Evolutionary conservation across 1,284 basidiomycete genomes (phyloP).

Genomic region (Heterobasidion occidentale): DNA sequence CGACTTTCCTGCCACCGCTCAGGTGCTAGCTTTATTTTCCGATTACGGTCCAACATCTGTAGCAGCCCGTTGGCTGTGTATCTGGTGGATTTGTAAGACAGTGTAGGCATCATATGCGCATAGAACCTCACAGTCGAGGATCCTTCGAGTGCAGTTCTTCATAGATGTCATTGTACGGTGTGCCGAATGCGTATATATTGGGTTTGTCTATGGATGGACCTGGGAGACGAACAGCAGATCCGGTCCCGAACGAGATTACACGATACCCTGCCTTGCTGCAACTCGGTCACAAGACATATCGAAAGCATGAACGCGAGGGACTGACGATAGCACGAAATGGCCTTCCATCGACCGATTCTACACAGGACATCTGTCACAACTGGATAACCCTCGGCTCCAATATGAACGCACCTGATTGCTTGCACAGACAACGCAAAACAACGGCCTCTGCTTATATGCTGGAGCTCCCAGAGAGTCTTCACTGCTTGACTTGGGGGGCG

Average conservation of each 20-base stretch:
- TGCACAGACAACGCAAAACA: conserved; percentile 98
- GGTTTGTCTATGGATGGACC: conserved; percentile 97
- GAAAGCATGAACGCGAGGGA: conserved; percentile 12
- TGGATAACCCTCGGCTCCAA: not conserved
- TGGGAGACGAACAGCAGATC: conserved; percentile 93
- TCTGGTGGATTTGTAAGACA: conserved; percentile 22
- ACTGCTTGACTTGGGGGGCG: not conserved
- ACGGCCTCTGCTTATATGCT: conserved; percentile 53
- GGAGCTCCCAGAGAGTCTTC: conserved; percentile 10
- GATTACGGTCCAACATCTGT: conserved; percentile 95
- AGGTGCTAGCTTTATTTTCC: conserved; percentile 87
- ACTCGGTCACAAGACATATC: not conserved
- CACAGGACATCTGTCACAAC: conserved; percentile 7
- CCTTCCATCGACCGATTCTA: conserved; percentile 99
- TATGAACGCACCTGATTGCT: conserved; percentile 78
- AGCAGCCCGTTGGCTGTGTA: conserved; percentile 96
- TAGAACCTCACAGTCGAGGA: conserved; percentile 60
- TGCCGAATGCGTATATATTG: conserved; percentile 96
- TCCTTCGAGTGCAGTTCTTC: conserved; percentile 90
- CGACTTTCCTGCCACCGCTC: conserved; percentile 95
- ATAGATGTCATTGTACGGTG: conserved; percentile 96
- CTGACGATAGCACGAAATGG: conserved; percentile 84
- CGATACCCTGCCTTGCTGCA: conserved; percentile 79
- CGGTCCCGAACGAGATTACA: conserved; percentile 93
- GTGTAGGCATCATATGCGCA: conserved; percentile 2